Conservation (phyloP, 2,329 filamentous ascomycete species). For the Epichloe elymi region DNA sequence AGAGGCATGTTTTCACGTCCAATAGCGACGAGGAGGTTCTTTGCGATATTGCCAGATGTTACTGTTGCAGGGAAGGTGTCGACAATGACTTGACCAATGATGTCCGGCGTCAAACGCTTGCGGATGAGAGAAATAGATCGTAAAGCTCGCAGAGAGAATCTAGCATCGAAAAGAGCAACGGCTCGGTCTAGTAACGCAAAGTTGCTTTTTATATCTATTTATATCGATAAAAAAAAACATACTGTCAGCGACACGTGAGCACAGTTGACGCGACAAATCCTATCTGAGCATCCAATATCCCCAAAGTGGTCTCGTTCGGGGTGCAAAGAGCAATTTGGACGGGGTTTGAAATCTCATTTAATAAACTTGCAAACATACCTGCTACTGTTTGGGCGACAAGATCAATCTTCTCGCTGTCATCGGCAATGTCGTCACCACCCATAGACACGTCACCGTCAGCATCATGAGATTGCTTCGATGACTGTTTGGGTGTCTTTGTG, state of each 20-base stretch:
- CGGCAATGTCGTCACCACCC: slow-evolving; percentile 46
- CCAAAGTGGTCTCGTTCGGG: neutral
- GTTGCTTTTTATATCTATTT: slow-evolving; percentile 82
- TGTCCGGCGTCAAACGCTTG: slow-evolving; percentile 74
- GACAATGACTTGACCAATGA: slow-evolving; percentile 67
- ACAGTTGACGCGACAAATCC: neutral
- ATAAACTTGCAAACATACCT: slow-evolving; percentile 31
- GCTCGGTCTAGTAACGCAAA: slow-evolving; percentile 85
- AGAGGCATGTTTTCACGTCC: slow-evolving; percentile 54
- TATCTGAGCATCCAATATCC: too few species aligned
- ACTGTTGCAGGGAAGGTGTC: slow-evolving; percentile 58
- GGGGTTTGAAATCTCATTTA: too few species aligned
- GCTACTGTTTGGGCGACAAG: slow-evolving; percentile 45
- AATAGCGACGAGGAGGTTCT: slow-evolving; percentile 57
- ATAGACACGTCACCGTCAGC: slow-evolving; percentile 59
- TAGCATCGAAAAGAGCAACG: slow-evolving; percentile 82
- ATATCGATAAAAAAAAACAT: slow-evolving; percentile 6
- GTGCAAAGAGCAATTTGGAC: neutral
- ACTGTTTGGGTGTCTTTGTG: slow-evolving; percentile 49
- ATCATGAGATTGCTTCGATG: slow-evolving; percentile 42
- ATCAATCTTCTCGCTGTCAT: slow-evolving; percentile 45
- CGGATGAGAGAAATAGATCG: slow-evolving; percentile 92
- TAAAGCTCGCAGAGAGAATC: slow-evolving; percentile 87
- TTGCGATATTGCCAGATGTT: slow-evolving; percentile 50
- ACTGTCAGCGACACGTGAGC: slow-evolving; percentile 2